Base-by-base conservation (phyloP, 75 land plant genomes). In the Pinus tabuliformis region DNA sequence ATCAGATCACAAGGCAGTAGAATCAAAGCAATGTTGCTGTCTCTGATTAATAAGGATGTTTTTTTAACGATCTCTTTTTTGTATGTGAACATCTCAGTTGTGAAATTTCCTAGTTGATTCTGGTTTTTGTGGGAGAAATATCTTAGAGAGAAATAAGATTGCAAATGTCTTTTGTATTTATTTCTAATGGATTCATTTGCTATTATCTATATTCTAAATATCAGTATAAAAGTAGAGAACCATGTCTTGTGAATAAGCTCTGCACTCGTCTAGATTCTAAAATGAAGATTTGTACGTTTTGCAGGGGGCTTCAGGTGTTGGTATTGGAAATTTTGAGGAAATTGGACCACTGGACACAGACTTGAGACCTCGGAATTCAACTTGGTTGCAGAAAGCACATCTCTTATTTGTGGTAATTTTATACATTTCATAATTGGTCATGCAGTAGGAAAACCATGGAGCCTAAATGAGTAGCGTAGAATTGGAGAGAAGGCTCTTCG, bases 301-400 rank as follows among this genome's bases (percentile, higher is more conserved):
- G 64, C 22, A 95, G 98, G 98, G 98, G 17, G 88, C 86, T 62
- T 95, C 98, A 62, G 93, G 90, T 57, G 93, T 90, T 72, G 95
- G 87, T 20, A 73, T 87, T 76, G 98, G 98, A 3, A 90, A 95
- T 70, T 95, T 95, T 75, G 57, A 79, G 68, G 98, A 95, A 76
- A 79, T 95, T 77, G 98, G 98, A 26, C 95, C 95, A 24, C 77
- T 95, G 75, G 86, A 89, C 65, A 76, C 81, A 5, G 18, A 80
- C 28, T 82, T 95, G 20, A 82, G 83, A 66, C 88, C 88, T 0
- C 83, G 93, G 65, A 81, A 87, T 37, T 84, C 86, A 37, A 92
- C 93, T 30, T 95, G 98, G 97, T 70, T 95, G 61, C 74, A 75
- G 52, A 83, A 84, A 73, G 93, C 93, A 57, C 88, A 95, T 81